phyloP scores from a whole-genome alignment of 768 basidiomycete genomes.

The Lactarius indigo region DNA sequence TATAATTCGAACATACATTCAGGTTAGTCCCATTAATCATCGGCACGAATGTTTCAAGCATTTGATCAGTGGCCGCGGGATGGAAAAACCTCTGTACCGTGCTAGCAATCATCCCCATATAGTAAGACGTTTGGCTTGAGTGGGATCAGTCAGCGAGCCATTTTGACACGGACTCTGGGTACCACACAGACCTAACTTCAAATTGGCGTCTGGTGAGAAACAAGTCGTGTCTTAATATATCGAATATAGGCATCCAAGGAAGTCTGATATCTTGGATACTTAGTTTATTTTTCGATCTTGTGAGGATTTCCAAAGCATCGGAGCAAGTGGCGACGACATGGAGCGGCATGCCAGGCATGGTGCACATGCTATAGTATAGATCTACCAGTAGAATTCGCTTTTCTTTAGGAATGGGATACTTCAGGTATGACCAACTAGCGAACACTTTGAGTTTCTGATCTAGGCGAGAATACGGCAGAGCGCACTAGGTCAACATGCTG shows the following conservation, averaged over 20 bases:
- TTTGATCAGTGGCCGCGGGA: constrained; percentile 79
- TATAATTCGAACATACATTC: constrained; percentile 49
- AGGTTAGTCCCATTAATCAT: constrained; percentile 69
- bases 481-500: constrained; percentile 68
- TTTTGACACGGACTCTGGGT: background rate
- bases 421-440: constrained; percentile 72
- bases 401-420: constrained; percentile 82
- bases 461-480: constrained; percentile 26
- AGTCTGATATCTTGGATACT: constrained; percentile 76
- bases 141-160: background rate
- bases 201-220: constrained; percentile 76
- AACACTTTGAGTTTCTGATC: constrained; percentile 24
- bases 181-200: constrained; percentile 62
- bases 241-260: constrained; percentile 77
- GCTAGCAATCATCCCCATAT: constrained; percentile 69
- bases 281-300: constrained; percentile 68
- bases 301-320: constrained; percentile 57
- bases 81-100: constrained; percentile 81
- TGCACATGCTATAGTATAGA: constrained; percentile 73
- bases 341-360: constrained; percentile 72
- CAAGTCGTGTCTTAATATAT: constrained; percentile 65
- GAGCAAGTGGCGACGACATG: constrained; percentile 64
- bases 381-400: constrained; percentile 70
- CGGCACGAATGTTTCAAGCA: constrained; percentile 85
- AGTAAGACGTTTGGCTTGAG: constrained; percentile 67